A percentile compares a stretch with the other conserved stretches of the same genome.
phyloP scores from a whole-genome alignment of 371 early-diverging fungal species.

The Dinochytrium kinnereticum region DNA sequence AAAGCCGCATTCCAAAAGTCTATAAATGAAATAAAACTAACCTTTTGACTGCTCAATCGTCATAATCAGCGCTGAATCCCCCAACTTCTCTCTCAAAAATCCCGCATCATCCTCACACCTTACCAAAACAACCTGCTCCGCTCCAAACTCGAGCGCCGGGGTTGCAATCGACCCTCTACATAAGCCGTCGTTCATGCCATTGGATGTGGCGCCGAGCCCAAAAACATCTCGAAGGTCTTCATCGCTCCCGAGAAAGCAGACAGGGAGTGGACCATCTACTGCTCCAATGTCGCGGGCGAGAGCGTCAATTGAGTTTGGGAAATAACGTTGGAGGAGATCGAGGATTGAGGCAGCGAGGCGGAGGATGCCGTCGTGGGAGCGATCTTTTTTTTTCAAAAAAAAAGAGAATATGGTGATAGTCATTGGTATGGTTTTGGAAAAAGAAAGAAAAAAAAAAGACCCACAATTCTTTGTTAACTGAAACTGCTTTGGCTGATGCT shows the following conservation, averaged over 20 bases:
- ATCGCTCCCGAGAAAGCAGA: not conserved
- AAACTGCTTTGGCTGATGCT: not conserved
- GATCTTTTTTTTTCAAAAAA: constrained; percentile 24
- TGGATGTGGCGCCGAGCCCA: constrained; percentile 4
- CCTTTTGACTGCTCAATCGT: constrained; percentile 40
- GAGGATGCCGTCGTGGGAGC: constrained; percentile 34
- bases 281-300: constrained; percentile 17
- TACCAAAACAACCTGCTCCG: constrained; percentile 37
- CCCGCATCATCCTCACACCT: constrained; percentile 18
- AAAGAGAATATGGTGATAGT: no score
- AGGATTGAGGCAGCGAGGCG: constrained; percentile 29
- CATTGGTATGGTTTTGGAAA: not conserved
- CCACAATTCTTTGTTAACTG: not conserved
- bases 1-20: not conserved
- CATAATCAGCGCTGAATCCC: constrained; percentile 28
- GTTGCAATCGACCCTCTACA: constrained; percentile 18
- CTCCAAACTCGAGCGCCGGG: no score
- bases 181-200: constrained; percentile 11
- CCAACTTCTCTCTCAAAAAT: constrained; percentile 11
- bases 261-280: constrained; percentile 29
- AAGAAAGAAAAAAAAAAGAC: not conserved
- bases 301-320: constrained; percentile 27
- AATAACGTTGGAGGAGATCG: constrained; percentile 23
- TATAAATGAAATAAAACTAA: not conserved
- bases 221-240: constrained; percentile 15